Conservation (phyloP, 257 asterid genomes). For the Solanum pennellii region DNA sequence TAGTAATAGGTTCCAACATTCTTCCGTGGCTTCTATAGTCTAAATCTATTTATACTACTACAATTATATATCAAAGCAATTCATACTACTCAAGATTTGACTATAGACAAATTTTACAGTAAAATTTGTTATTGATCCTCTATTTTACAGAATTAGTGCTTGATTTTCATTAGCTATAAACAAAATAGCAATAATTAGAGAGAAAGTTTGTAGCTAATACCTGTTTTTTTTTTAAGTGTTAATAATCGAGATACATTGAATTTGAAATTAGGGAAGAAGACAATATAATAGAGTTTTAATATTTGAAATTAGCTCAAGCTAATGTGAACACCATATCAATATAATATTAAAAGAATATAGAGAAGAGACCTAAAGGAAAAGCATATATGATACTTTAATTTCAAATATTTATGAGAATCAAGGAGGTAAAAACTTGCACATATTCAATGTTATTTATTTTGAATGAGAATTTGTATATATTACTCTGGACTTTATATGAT, state of each 20-base stretch:
- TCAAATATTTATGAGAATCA: neutral
- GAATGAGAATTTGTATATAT: neutral
- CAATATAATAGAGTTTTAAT: neutral
- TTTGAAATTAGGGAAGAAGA: neutral
- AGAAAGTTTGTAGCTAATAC: neutral
- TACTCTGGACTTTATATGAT: neutral
- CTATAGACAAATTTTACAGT: too few relatives aligned
- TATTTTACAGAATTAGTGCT: neutral
- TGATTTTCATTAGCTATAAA: neutral
- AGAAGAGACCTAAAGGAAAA: neutral
- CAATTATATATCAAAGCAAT: neutral
- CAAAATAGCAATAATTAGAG: neutral
- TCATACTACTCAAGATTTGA: rapidly evolving
- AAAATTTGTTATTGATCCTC: too few relatives aligned
- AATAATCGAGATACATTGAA: neutral
- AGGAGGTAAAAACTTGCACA: neutral
- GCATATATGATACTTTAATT: neutral
- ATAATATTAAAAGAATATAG: neutral
- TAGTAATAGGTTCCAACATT: slow-evolving; percentile 19
- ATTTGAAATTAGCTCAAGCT: neutral
- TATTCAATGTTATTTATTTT: too few relatives aligned
- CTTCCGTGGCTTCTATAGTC: slow-evolving; percentile 16
- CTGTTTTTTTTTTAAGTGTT: neutral
- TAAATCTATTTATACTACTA: neutral
- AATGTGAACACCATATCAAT: neutral